Base-by-base conservation (phyloP, 371 early-diverging fungal genomes). In the Mucor irregularis region DNA sequence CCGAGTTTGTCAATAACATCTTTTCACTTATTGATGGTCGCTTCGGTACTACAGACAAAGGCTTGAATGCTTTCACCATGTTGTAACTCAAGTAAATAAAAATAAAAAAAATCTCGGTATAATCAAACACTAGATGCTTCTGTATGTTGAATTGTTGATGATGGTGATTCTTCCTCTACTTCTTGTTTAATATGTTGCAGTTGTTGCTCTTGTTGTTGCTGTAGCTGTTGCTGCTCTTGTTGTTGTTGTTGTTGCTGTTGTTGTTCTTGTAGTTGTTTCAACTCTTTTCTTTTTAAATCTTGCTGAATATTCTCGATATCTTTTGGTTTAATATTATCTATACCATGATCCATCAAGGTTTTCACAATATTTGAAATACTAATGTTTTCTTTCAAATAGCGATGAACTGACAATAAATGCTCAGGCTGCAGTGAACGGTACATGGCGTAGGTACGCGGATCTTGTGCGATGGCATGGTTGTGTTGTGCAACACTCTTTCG, bases 1-100 rank as follows among this genome's bases (percentile, higher is more conserved):
- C 80, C 24, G 71, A 83, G 5, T 81, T 81, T 65, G 70, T 81
- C 52, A 83, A 81, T 57, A 80, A 80, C 40, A 72, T 81, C 30
- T 71, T 81, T 49, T 69, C 74, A 3, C 66, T 78, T 10, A 68
- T 80, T 31, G 81, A 82, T 39, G 64, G 75, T 21, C 66, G 73
- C 17, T 68, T 77, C 28, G 81, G 74, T 35, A 44, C 69, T 19
- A 37, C 72, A 16, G 73, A 78, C 31, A 71, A 81, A 58, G 76
- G 76, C 4, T 59, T 80, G 35, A 58, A 68, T 11, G 71, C 76
- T 26, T 83, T 83, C 47, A 78, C 77, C 24, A 64, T 44, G 66
- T 60, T 82, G 73, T 63, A 50, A 50, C 31, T 7, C 11, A n/a
- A n/a, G n/a, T n/a, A n/a, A 60, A 40, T 39, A 28, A 42, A 13